phyloP scores from a whole-genome alignment of 2,329 filamentous ascomycete species.

The Clarireedia hainanense region DNA sequence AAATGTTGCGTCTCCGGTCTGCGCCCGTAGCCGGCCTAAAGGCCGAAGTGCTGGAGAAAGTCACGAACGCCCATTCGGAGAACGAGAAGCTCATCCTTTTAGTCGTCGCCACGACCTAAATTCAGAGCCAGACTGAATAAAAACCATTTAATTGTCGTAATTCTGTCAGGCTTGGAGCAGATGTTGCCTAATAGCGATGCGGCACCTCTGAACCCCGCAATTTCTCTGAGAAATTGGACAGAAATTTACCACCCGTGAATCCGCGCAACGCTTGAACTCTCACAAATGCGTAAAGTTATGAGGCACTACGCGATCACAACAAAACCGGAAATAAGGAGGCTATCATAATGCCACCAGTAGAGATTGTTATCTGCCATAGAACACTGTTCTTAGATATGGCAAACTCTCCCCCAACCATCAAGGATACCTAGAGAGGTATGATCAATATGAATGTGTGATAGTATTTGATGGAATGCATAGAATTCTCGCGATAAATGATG shows the following conservation, averaged over 20 bases:
- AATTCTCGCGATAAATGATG: background rate
- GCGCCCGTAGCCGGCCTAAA: background rate
- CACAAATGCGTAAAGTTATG: conserved; percentile 3
- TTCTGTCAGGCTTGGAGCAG: background rate
- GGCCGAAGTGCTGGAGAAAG: background rate
- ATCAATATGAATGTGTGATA: background rate
- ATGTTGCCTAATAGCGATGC: background rate
- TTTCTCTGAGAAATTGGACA: background rate
- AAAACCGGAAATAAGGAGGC: conserved; percentile 3
- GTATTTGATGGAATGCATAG: background rate
- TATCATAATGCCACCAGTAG: background rate
- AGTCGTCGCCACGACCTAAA: background rate
- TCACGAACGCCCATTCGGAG: background rate
- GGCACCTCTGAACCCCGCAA: conserved; percentile 5
- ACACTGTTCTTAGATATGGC: background rate
- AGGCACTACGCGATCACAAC: conserved; percentile 9
- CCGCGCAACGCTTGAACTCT: background rate
- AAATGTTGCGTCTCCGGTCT: background rate
- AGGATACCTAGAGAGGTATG: background rate
- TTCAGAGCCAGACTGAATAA: background rate
- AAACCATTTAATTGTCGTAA: background rate
- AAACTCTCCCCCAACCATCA: background rate
- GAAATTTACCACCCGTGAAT: background rate
- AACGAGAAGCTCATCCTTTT: background rate
- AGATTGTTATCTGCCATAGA: background rate